These are phyloP conservation scores for Sequoia sempervirens DNA, from an alignment of 75 land plant species.

Conservation along the genomic window DNA sequence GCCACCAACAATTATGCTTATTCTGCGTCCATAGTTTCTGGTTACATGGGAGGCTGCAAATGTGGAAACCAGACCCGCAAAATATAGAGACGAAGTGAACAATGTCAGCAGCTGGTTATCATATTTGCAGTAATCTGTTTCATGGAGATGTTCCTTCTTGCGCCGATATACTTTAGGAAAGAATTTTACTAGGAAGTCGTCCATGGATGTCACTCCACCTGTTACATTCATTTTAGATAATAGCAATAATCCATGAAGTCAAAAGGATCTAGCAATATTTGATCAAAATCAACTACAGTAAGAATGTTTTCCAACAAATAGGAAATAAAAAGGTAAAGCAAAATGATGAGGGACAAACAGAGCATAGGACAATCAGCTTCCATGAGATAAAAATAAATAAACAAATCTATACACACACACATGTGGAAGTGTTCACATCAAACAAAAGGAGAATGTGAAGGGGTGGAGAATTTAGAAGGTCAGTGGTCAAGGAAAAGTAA, in stretches of 20 bases:
- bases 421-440: too few relatives aligned
- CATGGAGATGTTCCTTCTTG: conserved; percentile 51
- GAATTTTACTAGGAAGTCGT: conserved; percentile 69
- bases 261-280: neutral
- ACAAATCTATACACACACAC: too few relatives aligned
- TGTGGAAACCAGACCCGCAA: conserved; percentile 65
- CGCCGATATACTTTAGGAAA: conserved; percentile 45
- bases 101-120: conserved; percentile 63
- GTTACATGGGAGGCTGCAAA: conserved; percentile 55
- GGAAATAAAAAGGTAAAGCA: neutral
- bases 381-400: too few relatives aligned
- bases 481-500: too few relatives aligned
- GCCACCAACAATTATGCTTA: conserved; percentile 59
- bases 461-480: too few relatives aligned
- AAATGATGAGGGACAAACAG: too few relatives aligned
- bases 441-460: too few relatives aligned
- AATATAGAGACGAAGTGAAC: conserved; percentile 74
- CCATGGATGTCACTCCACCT: conserved; percentile 97
- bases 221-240: conserved; percentile 5
- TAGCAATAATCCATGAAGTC: neutral
- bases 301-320: neutral
- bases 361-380: too few relatives aligned
- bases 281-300: neutral
- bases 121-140: conserved; percentile 73
- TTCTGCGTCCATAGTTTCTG: conserved; percentile 41